Conservation (phyloP, 768 basidiomycete genomes). For the Kwoniella mangroviensis region DNA sequence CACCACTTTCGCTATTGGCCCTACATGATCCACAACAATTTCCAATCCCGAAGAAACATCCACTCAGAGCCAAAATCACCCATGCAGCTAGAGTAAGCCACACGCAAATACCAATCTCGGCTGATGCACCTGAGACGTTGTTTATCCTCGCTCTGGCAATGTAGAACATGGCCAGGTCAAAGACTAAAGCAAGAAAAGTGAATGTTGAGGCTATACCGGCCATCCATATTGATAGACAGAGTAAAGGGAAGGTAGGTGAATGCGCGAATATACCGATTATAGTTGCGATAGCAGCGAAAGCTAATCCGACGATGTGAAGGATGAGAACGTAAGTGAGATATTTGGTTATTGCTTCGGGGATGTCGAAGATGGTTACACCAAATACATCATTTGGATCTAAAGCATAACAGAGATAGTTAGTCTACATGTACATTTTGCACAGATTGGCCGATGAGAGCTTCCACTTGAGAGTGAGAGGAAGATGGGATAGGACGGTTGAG, state of each 20-base stretch:
- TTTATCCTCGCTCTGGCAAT: slow-evolving; percentile 84
- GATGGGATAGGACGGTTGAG: too few relatives aligned
- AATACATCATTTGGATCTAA: slow-evolving; percentile 82
- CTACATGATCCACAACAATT: slow-evolving; percentile 72
- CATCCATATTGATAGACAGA: slow-evolving; percentile 56
- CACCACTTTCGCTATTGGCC: slow-evolving; percentile 30
- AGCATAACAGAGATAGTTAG: slow-evolving; percentile 4
- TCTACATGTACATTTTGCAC: background rate
- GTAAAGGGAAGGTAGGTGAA: slow-evolving; percentile 72
- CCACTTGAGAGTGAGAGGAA: too few relatives aligned
- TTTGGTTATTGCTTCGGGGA: slow-evolving; percentile 79
- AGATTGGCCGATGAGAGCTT: background rate
- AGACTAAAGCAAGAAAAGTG: slow-evolving; percentile 84
- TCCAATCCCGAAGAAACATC: slow-evolving; percentile 84
- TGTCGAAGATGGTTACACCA: slow-evolving; percentile 69
- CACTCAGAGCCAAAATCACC: slow-evolving; percentile 65
- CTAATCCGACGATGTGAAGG: slow-evolving; percentile 86
- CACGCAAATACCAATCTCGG: slow-evolving; percentile 70
- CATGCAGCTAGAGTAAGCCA: slow-evolving; percentile 56
- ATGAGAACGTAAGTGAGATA: slow-evolving; percentile 95
- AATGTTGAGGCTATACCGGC: slow-evolving; percentile 73
- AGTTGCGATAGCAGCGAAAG: slow-evolving; percentile 70
- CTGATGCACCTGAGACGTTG: slow-evolving; percentile 70
- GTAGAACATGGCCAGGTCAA: slow-evolving; percentile 90
- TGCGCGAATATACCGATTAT: slow-evolving; percentile 87